Percentiles rank a stretch among this genome's conserved stretches.
Evolutionary conservation across 2,329 filamentous ascomycete genomes (phyloP).

Genomic region (Helminthosporium solani): DNA sequence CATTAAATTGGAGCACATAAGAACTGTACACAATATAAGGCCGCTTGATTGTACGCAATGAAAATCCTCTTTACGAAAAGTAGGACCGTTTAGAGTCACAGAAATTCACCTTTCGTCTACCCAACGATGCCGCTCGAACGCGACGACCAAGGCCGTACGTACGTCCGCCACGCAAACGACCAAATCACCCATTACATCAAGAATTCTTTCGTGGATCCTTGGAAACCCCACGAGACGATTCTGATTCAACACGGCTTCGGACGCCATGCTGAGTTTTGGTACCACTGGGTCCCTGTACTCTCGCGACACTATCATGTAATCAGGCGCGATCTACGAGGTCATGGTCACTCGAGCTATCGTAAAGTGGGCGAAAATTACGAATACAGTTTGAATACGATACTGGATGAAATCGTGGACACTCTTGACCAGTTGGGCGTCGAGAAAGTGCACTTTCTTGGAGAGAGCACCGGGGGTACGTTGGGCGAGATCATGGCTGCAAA

Average conservation of each 20-base stretch:
- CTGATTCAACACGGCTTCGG: conserved; percentile 43
- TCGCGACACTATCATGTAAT: conserved; percentile 34
- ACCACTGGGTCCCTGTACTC: conserved; percentile 41
- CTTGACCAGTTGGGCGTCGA: conserved; percentile 34
- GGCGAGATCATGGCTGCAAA: conserved; percentile 37
- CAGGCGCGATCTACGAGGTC: conserved; percentile 37
- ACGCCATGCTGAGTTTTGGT: conserved; percentile 37
- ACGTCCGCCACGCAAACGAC: conserved; percentile 29
- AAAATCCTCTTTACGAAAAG: no score
- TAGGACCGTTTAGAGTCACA: background rate
- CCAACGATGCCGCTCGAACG: conserved; percentile 22
- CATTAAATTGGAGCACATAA: background rate
- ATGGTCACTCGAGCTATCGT: conserved; percentile 35
- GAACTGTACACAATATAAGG: no score
- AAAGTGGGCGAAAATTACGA: conserved; percentile 14
- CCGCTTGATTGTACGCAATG: no score
- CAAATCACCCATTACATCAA: conserved; percentile 35
- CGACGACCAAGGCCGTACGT: conserved; percentile 25
- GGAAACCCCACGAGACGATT: conserved; percentile 36
- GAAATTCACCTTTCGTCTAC: background rate
- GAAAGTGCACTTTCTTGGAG: conserved; percentile 39
- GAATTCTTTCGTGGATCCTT: conserved; percentile 32
- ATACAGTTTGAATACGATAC: conserved; percentile 28
- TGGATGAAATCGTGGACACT: conserved; percentile 37
- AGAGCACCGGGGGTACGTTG: conserved; percentile 38